Base-by-base conservation (phyloP, 352 stramenopile species). In the Peronospora tabacina region DNA sequence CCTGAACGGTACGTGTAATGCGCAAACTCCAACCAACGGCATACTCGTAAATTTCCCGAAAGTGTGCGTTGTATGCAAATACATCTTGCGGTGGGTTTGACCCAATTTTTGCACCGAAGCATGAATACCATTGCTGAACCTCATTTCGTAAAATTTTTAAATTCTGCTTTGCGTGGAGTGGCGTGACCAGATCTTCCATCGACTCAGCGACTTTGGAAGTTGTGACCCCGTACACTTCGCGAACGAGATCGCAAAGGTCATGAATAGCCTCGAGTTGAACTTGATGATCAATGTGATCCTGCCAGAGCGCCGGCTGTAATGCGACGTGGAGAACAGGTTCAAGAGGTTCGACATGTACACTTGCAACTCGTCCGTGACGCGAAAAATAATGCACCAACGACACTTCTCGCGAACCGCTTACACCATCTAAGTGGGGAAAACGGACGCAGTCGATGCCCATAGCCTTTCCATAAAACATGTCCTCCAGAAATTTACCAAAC, bases 401-500 rank as follows among this genome's bases (percentile, higher is more conserved):
- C 4, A 74, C 45, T 61, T 93, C 79, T 20, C 79, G 75, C 15
- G 79, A 86, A 10, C 72, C 69, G 29, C 52, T 67, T 7, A 88
- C 59, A 24, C 66, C 58, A 43, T 37, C 58, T 34, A 90, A 56
- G 44, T 90, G 75, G 8, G 78, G 77, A 44, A 87, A 88, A 0
- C 78, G 77, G 12, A 64, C 42, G n/a, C 49, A 69, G 34, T 94
- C 82, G 39, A 90, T 72, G 11, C 61, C 42, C 68, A 94, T 74
- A 3, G 79, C 68, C 46, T 88, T 87, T 44, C 80, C 75, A 55
- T 94, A 94, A 16, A 94, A 73, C 62, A 90, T 68, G 36, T 86
- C 79, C 58, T 94, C 83, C 6, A 94, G 44, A 47, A 90, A 90
- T 53, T 92, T 94, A 2, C 83, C 83, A 57, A 94, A 94, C 12